Evolutionary conservation across 2,329 filamentous ascomycete genomes (phyloP), one percentile per base, ranked within the genome.

Genomic region (Aspergillus sojae): DNA sequence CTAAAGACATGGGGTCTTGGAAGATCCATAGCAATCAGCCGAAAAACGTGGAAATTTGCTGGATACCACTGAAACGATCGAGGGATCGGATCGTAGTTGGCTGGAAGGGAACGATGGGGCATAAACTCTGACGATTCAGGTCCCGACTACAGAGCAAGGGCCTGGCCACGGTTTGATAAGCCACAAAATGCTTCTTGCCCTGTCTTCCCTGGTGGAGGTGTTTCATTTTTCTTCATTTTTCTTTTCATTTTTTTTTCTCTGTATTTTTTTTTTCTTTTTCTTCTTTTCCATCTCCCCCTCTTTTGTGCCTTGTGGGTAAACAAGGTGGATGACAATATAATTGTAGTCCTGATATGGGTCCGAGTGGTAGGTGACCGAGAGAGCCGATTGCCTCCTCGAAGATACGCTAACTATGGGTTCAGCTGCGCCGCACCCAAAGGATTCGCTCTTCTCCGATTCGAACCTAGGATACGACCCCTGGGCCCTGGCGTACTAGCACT

Each of bases 41-140:
- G 26, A 57, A 59, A 60, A 52, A 45, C n/a, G 30, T 56, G 36
- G 50, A 10, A 26, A 55, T 10, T 54, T 58, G 32, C 43, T 60
- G 48, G 52, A 39, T 43, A 55, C 48, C 48, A 41, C 45, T n/a
- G 34, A 30, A 39, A 7, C 26, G 64, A 52, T 57, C 41, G 55
- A 46, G 46, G 48, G 60, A 62, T 62, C 62, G 21, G 62, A 62
- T 62, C 61, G 55, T 54, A 61, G 52, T 65, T 63, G 56, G 54
- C 41, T 63, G 52, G 55, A 55, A 57, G 60, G 32, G 62, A 64
- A 62, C 64, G 57, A 62, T 63, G 61, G 64, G 59, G 60, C 58
- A 46, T 55, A 54, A 46, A 60, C 52, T 61, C 34, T 62, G 30
- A 46, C 45, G 28, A 57, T 46, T 52, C 36, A 62, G 62, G 34